Percentiles rank a stretch among this genome's conserved stretches.
Conservation (phyloP, 345 rosid species). For the Erucastrum elatum region DNA sequence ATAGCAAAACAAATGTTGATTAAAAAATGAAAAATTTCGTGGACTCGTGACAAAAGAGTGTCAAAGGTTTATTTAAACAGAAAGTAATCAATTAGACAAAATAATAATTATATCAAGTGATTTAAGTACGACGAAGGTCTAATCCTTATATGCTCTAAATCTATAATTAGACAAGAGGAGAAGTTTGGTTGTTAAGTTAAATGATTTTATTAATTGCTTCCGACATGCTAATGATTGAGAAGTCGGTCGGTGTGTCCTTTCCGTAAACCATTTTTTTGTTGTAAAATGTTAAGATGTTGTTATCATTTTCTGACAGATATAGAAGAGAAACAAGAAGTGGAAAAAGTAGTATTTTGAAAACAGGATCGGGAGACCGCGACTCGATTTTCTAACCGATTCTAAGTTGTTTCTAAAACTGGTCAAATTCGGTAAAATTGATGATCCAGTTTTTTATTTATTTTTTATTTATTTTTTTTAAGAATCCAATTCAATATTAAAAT, state of each 20-base stretch:
- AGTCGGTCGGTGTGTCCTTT: conserved; percentile 35
- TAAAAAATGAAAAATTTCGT: background rate
- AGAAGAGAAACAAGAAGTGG: too few relatives aligned
- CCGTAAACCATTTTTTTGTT: background rate
- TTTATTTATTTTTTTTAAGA: too few relatives aligned
- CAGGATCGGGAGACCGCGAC: too few relatives aligned
- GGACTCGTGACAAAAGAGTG: conserved; percentile 4
- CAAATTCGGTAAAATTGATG: too few relatives aligned
- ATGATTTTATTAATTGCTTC: conserved; percentile 22
- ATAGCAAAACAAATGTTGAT: background rate
- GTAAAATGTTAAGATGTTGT: too few relatives aligned
- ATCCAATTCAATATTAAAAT: too few relatives aligned
- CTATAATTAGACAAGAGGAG: conserved; percentile 6
- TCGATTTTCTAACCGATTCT: too few relatives aligned
- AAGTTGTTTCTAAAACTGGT: too few relatives aligned
- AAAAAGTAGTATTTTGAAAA: too few relatives aligned
- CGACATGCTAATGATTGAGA: conserved; percentile 37
- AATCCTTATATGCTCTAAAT: conserved; percentile 26
- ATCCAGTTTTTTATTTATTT: too few relatives aligned
- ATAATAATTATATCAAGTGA: background rate
- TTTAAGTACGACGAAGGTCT: conserved; percentile 11
- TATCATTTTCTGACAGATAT: too few relatives aligned
- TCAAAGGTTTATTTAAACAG: background rate
- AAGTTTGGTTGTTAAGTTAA: conserved; percentile 33
- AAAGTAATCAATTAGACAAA: background rate